Evolutionary conservation across 202 grass and related monocot genomes (phyloP), one percentile per base, ranked within the genome.

Genomic region (Brachypodium distachyon): DNA sequence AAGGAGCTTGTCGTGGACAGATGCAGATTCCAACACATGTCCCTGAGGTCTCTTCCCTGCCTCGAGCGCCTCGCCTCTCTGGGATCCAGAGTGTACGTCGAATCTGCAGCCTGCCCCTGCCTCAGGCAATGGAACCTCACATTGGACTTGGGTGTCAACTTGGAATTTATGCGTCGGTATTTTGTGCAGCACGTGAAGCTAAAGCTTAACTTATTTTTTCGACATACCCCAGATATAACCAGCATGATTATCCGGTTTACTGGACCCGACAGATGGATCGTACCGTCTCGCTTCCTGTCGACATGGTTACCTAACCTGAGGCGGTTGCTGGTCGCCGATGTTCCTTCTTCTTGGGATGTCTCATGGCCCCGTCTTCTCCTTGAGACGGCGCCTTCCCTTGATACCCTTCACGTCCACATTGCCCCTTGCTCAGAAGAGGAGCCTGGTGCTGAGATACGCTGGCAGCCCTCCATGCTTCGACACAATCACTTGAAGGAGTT

Each of bases 291-390:
- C 5, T 6, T 1, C 34, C 60, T 4, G 3, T 16, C 56, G 1
- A 29, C 37, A 0, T 63, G 54, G 13, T 23, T 73, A 0, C 80
- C 48, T 9, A 34, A 44, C 4, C 70, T 74, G 13, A 74, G 27
- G 37, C 22, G 56, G 47, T 9, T 66, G 26, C n/a, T 82, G 12
- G 37, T 82, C 9, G 48, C 47, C 0, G 79, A 82, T 3, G 27
- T 82, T 26, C 79, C 79, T 36, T 74, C 59, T 0, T 74, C 70
- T 25, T 82, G 79, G 79, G 79, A 82, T 9, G 48, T 44, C 26
- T 33, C 59, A 1, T 82, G 70, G 80, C 26, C 70, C 5, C 9
- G 26, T 1, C 37, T 74, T n/a, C 58, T 82, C 0, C 70, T 82
- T 0, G 69, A 82, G 37, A 65, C 61, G 14, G 80, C 27, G 11